Percentiles rank a stretch among this genome's conserved stretches.
phyloP scores from a whole-genome alignment of 2,329 filamentous ascomycete genomes.

The Colletotrichum coccodes region DNA sequence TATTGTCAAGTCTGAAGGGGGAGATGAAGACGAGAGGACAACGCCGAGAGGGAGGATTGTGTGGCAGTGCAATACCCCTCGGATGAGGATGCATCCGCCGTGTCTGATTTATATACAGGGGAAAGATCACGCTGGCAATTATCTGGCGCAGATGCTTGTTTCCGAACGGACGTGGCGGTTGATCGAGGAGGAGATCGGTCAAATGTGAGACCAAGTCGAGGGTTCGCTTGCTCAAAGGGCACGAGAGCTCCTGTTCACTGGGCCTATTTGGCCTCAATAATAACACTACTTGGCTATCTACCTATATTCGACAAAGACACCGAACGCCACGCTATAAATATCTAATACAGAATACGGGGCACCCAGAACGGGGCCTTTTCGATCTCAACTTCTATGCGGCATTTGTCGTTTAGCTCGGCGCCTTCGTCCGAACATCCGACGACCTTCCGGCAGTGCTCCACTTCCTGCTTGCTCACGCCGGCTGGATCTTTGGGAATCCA shows the following conservation, averaged over 20 bases:
- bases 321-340: background rate
- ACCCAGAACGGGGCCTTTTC: slow-evolving; percentile 34
- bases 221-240: background rate
- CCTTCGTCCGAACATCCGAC: slow-evolving; percentile 78
- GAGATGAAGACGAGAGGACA: background rate
- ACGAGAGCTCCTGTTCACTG: background rate
- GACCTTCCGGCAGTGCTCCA: slow-evolving; percentile 68
- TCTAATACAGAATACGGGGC: slow-evolving; percentile 27
- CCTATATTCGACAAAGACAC: background rate
- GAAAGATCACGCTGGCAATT: slow-evolving; percentile 21
- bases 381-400: slow-evolving; percentile 23
- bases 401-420: slow-evolving; percentile 74
- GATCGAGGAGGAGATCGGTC: background rate
- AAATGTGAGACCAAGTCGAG: background rate
- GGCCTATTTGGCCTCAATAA: background rate
- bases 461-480: slow-evolving; percentile 77
- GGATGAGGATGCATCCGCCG: slow-evolving; percentile 18
- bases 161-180: slow-evolving; percentile 15
- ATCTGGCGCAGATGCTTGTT: slow-evolving; percentile 24
- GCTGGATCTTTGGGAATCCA: slow-evolving; percentile 81
- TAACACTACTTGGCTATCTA: background rate
- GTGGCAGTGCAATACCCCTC: slow-evolving; percentile 23
- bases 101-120: slow-evolving; percentile 23
- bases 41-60: slow-evolving; percentile 23
- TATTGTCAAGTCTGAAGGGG: background rate